Conservation (phyloP, 2,329 filamentous ascomycete genomes). For the Acephala macrosclerotiorum region DNA sequence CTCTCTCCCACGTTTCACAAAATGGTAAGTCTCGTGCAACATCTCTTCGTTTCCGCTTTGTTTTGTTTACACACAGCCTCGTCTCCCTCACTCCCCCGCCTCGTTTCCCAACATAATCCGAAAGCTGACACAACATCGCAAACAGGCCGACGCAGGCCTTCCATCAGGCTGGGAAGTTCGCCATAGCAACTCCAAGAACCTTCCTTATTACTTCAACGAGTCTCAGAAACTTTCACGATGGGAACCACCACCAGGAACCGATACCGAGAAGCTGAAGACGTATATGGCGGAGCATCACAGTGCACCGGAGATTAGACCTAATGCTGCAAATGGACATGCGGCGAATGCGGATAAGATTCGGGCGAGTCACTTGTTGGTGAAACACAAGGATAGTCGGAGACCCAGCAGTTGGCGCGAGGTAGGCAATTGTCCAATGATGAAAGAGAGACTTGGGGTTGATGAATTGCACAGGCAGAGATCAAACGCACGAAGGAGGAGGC, state of each 20-base stretch:
- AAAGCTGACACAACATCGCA: conserved; percentile 26
- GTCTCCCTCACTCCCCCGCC: conserved; percentile 3
- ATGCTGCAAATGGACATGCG: conserved; percentile 40
- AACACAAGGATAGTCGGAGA: conserved; percentile 87
- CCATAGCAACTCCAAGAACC: conserved; percentile 97
- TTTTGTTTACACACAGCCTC: conserved; percentile 32
- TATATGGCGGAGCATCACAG: conserved; percentile 94
- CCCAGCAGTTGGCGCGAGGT: conserved; percentile 92
- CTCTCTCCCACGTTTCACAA: conserved; percentile 30
- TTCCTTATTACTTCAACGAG: conserved; percentile 98
- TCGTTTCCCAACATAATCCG: conserved; percentile 14
- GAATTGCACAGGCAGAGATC: conserved; percentile 68
- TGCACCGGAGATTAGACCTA: conserved; percentile 53
- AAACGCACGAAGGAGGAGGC: conserved; percentile 90
- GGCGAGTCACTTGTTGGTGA: conserved; percentile 90
- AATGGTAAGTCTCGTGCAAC: conserved; percentile 30
- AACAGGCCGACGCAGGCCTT: conserved; percentile 77
- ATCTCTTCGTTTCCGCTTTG: conserved; percentile 10
- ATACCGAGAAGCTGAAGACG: conserved; percentile 89
- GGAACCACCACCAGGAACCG: conserved; percentile 89
- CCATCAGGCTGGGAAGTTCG: conserved; percentile 93
- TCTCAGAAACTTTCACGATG: conserved; percentile 88
- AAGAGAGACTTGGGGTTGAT: conserved; percentile 20
- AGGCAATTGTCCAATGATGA: conserved; percentile 35
- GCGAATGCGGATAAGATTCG: conserved; percentile 84